Conservation (phyloP, 106 monocot species). For the Dendrobium huoshanense region DNA sequence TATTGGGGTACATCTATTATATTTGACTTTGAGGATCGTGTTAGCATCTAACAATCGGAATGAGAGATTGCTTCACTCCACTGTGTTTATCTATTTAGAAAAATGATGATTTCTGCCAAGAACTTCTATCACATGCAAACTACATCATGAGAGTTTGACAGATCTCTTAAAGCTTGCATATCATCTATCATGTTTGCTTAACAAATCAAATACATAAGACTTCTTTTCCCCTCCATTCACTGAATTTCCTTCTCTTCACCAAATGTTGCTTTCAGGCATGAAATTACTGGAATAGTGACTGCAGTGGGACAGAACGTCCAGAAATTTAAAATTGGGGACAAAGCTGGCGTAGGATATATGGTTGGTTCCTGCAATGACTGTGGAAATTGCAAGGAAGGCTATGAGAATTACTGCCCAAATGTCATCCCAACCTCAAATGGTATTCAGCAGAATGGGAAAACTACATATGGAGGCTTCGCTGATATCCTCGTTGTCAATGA, state of each 20-base stretch:
- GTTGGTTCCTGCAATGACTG: neutral
- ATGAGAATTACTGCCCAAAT: neutral
- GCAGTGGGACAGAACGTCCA: constrained; percentile 24
- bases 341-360: constrained; percentile 14
- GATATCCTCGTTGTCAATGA: constrained; percentile 18
- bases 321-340: constrained; percentile 42
- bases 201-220: no score
- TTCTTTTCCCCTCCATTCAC: no score
- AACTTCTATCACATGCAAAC: no score
- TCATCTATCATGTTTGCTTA: no score
- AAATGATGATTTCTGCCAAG: no score
- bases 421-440: neutral
- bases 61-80: no score
- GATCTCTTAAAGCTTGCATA: no score
- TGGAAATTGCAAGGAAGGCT: neutral
- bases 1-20: no score
- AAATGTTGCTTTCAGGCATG: constrained; percentile 38
- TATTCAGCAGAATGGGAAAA: neutral
- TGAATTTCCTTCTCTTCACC: neutral
- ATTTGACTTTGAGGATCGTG: no score
- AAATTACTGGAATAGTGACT: constrained; percentile 33
- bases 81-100: no score
- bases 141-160: no score
- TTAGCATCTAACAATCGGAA: no score
- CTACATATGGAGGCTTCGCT: constrained; percentile 24